Base-by-base conservation (phyloP, 1,139 yeast genomes). In the Candida smagusa region DNA sequence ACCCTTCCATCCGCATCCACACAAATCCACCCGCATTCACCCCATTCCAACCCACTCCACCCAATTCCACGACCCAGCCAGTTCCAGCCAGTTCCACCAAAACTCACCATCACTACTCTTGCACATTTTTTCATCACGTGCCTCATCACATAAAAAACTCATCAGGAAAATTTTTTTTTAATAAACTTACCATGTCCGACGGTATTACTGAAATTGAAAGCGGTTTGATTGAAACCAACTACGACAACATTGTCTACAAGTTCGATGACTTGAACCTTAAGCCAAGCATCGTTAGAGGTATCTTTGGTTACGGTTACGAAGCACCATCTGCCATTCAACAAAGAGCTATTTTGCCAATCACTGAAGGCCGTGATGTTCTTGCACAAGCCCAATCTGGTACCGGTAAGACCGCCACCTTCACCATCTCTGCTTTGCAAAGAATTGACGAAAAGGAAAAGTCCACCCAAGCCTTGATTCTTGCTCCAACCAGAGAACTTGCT, bases 351-450 rank as follows among this genome's bases (percentile, higher is more conserved):
- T 76, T 86, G 63, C 98, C 96, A 65, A 89, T 92, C 68, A 84
- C 92, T 61, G 94, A 87, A 68, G 96, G 96, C 53, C 82, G 92
- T 72, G 98, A 92, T 69, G 96, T 90, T 43, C 81, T 92, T 60
- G 98, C 97, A 53, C 98, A 92, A 74, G 97, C 97, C 54, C 98
- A 92, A 79, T 90, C 97, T 40, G 98, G 98, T 83, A 92, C 98
- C 52, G 98, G 98, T 83, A 92, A 92, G 78, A 92, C 98, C 48
- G 98, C 97, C 61, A 92, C 98, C 53, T 92, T 92, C 82, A 84
- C 97, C 66, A 90, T 92, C 59, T 85, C 96, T 58, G 92, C 95
- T 58, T 79, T 92, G 68, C 96, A 90, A 78, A 86, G 89, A 79
- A 84, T 89, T 56, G 95, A 88, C 66, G 81, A 74, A 60, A 74